phyloP scores from a whole-genome alignment of 257 asterid genomes.

The Nicotiana tabacum region DNA sequence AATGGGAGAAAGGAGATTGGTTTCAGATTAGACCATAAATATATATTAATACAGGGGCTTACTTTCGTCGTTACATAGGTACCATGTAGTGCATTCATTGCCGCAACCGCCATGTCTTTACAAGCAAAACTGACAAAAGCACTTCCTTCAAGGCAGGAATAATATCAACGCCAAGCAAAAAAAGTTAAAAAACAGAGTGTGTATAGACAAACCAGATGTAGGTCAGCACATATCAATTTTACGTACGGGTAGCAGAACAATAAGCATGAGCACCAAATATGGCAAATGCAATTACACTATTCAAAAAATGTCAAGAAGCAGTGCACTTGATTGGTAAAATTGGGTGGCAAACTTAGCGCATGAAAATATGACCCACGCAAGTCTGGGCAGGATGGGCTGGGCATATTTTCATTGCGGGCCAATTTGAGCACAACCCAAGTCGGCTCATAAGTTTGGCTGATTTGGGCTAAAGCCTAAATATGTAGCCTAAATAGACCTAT shows the following conservation, averaged over 20 bases:
- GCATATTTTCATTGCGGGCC: no score
- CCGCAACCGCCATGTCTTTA: constrained; percentile 87
- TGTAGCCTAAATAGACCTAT: no score
- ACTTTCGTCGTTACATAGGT: constrained; percentile 63
- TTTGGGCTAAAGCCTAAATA: no score
- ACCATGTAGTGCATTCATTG: constrained; percentile 79
- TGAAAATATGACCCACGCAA: no score
- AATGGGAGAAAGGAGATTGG: constrained; percentile 13
- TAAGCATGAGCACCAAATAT: background rate
- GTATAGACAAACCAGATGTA: constrained; percentile 17
- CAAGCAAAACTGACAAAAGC: constrained; percentile 65
- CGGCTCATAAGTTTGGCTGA: no score
- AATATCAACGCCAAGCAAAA: constrained; percentile 23
- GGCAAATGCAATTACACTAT: background rate
- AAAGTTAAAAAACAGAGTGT: background rate
- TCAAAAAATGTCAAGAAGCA: background rate
- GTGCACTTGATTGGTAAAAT: background rate
- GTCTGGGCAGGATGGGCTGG: no score
- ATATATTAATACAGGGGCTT: constrained; percentile 19
- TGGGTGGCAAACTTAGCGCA: background rate
- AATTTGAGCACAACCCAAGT: no score
- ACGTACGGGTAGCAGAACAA: background rate
- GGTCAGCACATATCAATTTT: background rate
- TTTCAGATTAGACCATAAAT: constrained; percentile 2
- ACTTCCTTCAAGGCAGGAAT: constrained; percentile 59